Percentiles rank a stretch among this genome's conserved stretches.
phyloP scores from a whole-genome alignment of 805 yeast genomes.

The Starmerella stellata region DNA sequence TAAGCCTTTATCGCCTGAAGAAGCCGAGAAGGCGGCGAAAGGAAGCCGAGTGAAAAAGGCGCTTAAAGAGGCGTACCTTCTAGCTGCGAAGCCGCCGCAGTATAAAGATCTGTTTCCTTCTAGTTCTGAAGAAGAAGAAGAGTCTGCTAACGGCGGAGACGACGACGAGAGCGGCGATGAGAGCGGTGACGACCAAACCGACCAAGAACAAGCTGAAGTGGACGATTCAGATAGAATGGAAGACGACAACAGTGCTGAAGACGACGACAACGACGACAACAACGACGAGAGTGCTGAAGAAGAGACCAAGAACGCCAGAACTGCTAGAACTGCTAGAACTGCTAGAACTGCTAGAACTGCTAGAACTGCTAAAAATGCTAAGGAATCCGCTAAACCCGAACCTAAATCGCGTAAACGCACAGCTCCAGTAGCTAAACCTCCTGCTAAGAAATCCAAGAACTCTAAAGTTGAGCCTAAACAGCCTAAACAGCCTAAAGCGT shows the following conservation, averaged over 20 bases:
- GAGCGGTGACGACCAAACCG: neutral
- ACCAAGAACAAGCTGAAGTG: constrained; percentile 2
- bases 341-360: no score
- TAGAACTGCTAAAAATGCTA: no score
- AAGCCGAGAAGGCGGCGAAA: constrained; percentile 12
- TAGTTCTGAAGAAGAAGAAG: constrained; percentile 2
- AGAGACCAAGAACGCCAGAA: no score
- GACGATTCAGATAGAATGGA: constrained; percentile 1
- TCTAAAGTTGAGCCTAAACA: no score
- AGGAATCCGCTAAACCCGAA: constrained; percentile 3
- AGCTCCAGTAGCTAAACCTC: no score
- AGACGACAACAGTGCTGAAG: no score
- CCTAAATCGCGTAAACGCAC: neutral
- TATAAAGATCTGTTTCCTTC: constrained; percentile 12
- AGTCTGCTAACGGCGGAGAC: neutral
- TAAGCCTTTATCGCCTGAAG: constrained; percentile 8
- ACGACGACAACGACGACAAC: neutral
- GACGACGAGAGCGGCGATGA: no score
- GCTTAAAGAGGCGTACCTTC: constrained; percentile 15
- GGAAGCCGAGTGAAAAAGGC: constrained; percentile 11
- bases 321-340: no score
- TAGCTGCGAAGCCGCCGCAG: constrained; percentile 16
- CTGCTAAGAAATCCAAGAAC: no score
- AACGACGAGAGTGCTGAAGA: no score
- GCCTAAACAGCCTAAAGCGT: neutral